Evolutionary conservation across 176 grass and related monocot species (phyloP).

Genomic region (Aechmea fasciata): DNA sequence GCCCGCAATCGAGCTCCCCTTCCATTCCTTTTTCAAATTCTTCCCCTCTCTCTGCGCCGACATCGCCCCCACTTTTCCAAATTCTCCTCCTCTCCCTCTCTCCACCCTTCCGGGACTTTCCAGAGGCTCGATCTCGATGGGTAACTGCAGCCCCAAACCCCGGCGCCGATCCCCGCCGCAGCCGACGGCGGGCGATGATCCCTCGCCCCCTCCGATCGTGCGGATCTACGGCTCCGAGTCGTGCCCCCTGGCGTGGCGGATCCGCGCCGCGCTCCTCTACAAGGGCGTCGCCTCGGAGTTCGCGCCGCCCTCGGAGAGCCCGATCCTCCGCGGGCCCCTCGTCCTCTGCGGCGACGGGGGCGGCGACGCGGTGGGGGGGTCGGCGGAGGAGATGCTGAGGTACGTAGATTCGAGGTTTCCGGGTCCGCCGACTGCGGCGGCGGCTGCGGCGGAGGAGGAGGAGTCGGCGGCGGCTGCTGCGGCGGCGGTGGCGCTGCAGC

Average conservation of each 20-base stretch:
- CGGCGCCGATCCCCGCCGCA: background rate
- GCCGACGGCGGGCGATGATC: background rate
- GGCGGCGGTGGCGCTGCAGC: constrained; percentile 52
- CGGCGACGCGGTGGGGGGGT: constrained; percentile 45
- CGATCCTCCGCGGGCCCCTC: constrained; percentile 63
- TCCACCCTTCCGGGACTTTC: background rate
- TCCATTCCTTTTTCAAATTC: background rate
- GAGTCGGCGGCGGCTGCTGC: constrained; percentile 39
- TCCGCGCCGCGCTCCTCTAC: constrained; percentile 85
- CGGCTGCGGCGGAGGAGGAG: constrained; percentile 19
- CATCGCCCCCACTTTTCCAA: background rate
- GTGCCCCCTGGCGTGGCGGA: constrained; percentile 56
- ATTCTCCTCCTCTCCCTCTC: background rate
- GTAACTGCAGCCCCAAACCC: constrained; percentile 17
- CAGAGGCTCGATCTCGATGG: constrained; percentile 7
- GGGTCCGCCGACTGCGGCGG: constrained; percentile 19
- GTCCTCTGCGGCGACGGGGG: constrained; percentile 51
- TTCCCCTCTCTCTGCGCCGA: too few relatives aligned
- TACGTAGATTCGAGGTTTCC: constrained; percentile 65
- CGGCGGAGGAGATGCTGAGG: constrained; percentile 52
- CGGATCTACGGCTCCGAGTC: constrained; percentile 75
- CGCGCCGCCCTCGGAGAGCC: constrained; percentile 61
- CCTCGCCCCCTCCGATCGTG: constrained; percentile 7
- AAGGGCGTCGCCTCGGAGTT: constrained; percentile 66
- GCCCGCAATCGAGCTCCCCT: background rate